Evolutionary conservation across 2,329 filamentous ascomycete species (phyloP), one percentile per base, ranked within the genome.

Genomic region (Neoscytalidium dimidiatum): DNA sequence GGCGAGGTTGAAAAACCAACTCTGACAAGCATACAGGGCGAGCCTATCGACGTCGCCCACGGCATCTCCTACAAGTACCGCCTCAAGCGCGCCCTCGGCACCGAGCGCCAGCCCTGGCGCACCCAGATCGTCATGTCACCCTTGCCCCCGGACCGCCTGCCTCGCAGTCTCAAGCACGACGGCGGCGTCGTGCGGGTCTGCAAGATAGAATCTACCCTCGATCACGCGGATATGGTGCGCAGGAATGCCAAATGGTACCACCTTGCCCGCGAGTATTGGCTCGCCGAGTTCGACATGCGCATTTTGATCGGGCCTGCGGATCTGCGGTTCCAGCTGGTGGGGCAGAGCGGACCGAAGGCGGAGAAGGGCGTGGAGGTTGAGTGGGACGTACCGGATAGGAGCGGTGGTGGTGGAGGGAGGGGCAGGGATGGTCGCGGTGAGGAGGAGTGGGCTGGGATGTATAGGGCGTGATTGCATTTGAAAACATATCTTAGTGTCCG

Each of bases 291-390:
- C 51, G n/a, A 68, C 8, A 57, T 71, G 13, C 48, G 64, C 5
- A 67, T 70, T 4, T 33, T 71, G n/a, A 64, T 71, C 28, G 69
- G 69, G 9, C 66, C 69, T 4, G 69, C 68, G 4, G 68, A 70
- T 44, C 31, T 70, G 21, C 26, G 26, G 2, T 70, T 71, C 43
- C 64, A 70, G 65, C 64, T 71, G 11, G 17, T 7, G 19, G 33
- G 51, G 6, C 17, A 14, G 19, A 23, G 21, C 13, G 48, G 48
- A 14, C 26, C 29, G 48, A 51, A 17, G 48, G 17, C 14, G 1
- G 48, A 29, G 7, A n/a, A 28, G 1, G 48, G 48, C 3, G 26
- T 51, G 2, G 48, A 26, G 28, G 48, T 51, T 4, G 29, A 31
- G 48, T 51, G 48, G 48, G 48, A 51, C 26, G 48, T 51, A 28